A percentile compares a stretch with the other conserved stretches of the same genome.
phyloP scores from a whole-genome alignment of 176 grass and related monocot genomes.

The Triticum turgidum region DNA sequence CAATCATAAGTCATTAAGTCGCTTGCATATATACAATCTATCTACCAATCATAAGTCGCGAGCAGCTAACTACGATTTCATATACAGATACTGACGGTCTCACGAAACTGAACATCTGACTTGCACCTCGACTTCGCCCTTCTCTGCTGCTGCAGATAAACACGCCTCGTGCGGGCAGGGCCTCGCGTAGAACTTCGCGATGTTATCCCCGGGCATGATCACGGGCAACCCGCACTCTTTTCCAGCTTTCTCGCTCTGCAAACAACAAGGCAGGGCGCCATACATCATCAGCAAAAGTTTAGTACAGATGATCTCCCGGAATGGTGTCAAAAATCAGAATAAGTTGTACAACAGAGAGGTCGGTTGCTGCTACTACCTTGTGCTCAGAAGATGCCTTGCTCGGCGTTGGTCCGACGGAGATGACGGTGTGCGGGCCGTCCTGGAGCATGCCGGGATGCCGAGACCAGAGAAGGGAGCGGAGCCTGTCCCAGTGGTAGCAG shows the following conservation, averaged over 20 bases:
- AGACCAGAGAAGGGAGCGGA: conserved; percentile 55
- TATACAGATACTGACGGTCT: too few relatives aligned
- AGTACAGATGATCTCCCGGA: not conserved
- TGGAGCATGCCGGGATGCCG: conserved; percentile 23
- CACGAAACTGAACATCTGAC: too few relatives aligned
- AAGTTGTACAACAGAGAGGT: not conserved
- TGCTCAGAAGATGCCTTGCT: conserved; percentile 36
- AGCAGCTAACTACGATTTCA: too few relatives aligned
- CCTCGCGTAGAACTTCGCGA: conserved; percentile 83
- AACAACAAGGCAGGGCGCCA: not conserved
- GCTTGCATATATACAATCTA: too few relatives aligned
- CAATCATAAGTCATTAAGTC: too few relatives aligned
- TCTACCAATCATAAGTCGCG: too few relatives aligned
- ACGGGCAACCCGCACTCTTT: conserved; percentile 68
- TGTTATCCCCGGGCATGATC: conserved; percentile 83
- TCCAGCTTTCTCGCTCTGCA: conserved; percentile 43
- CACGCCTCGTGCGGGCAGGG: conserved; percentile 56
- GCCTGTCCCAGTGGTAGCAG: conserved; percentile 98
- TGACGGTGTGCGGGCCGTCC: conserved; percentile 28
- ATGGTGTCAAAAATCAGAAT: not conserved
- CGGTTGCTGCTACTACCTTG: conserved; percentile 33
- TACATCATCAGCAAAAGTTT: not conserved
- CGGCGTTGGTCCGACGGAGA: conserved; percentile 26
- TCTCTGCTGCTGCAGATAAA: conserved; percentile 6
- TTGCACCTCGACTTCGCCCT: too few relatives aligned